Percentiles rank a stretch among this genome's conserved stretches.
Evolutionary conservation across 31 red algal genomes (phyloP).

Genomic region (Asparagopsis taxiformis): DNA sequence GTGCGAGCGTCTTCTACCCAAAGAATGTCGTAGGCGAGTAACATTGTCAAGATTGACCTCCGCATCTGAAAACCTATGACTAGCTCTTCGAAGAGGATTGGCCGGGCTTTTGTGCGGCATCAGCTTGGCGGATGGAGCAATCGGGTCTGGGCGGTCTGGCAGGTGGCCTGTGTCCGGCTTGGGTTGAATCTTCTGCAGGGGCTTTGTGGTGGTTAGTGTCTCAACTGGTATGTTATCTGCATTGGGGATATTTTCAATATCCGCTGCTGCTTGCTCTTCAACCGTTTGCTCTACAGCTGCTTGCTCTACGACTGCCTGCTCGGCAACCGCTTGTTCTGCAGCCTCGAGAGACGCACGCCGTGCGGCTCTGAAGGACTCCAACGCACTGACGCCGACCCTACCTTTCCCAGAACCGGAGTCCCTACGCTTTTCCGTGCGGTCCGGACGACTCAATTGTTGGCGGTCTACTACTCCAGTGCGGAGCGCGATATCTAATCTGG

Average conservation of each 20-base stretch:
- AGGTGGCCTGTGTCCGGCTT: neutral
- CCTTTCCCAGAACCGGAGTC: neutral
- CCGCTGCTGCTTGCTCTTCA: too few relatives aligned
- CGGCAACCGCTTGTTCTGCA: neutral
- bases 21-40: constrained; percentile 23
- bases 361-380: neutral
- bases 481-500: neutral
- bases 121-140: too few relatives aligned
- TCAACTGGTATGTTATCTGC: neutral
- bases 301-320: too few relatives aligned
- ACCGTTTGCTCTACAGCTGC: too few relatives aligned
- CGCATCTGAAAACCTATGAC: constrained; percentile 33
- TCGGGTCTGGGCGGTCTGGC: constrained; percentile 8
- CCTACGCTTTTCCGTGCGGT: neutral
- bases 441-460: neutral
- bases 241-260: neutral
- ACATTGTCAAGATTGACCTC: constrained; percentile 49
- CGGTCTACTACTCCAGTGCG: neutral
- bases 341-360: neutral
- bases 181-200: neutral
- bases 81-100: constrained; percentile 11
- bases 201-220: too few relatives aligned
- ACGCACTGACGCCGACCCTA: neutral
- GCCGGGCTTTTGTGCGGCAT: neutral
- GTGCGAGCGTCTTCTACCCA: constrained; percentile 28